A percentile compares a stretch with the other conserved stretches of the same genome.
These are phyloP conservation scores for Anaeromyces robustus DNA, from an alignment of 192 early-diverging fungal genomes.

Conservation along the genomic window DNA sequence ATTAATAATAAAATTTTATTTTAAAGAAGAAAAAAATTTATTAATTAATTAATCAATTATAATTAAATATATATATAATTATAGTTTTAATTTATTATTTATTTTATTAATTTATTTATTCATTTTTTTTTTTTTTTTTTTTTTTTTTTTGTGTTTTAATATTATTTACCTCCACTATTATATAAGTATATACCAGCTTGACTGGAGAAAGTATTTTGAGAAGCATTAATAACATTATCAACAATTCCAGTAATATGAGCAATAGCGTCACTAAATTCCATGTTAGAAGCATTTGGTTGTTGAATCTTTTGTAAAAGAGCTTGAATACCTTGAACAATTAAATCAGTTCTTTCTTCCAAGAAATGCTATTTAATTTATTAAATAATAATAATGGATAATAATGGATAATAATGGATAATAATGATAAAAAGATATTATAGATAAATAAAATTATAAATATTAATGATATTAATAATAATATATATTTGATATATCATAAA, in stretches of 20 bases:
- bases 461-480: neutral
- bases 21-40: too few relatives aligned
- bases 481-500: conserved; percentile 34
- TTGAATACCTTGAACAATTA: conserved; percentile 66
- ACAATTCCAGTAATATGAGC: conserved; percentile 42
- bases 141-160: too few relatives aligned
- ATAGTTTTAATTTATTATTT: too few relatives aligned
- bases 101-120: too few relatives aligned
- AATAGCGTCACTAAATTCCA: conserved; percentile 35
- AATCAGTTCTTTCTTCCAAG: conserved; percentile 53
- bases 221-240: conserved; percentile 28
- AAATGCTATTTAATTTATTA: conserved; percentile 25
- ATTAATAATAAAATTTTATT: neutral
- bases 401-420: too few relatives aligned
- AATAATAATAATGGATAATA: too few relatives aligned
- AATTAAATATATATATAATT: too few relatives aligned
- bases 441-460: neutral
- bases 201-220: conserved; percentile 22
- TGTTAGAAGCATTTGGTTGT: conserved; percentile 20
- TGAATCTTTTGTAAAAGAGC: conserved; percentile 45
- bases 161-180: neutral
- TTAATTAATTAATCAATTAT: too few relatives aligned
- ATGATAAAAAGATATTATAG: too few relatives aligned
- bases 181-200: neutral
- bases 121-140: too few relatives aligned